Evolutionary conservation across 169 alveolate genomes (phyloP), one percentile per base, ranked within the genome.

Genomic region (Hammondia hammondi): DNA sequence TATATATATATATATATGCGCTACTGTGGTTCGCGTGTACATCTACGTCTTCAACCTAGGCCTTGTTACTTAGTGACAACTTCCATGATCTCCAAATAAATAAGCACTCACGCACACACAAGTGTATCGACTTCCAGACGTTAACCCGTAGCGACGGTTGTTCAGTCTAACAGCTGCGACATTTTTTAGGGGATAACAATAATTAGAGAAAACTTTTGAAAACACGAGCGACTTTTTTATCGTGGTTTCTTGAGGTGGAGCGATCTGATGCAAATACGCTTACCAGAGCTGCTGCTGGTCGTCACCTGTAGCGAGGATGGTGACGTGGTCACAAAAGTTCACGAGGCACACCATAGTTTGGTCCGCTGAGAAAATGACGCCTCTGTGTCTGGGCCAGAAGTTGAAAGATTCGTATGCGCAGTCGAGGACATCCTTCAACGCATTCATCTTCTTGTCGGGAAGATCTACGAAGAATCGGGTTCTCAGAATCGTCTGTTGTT

Each of bases 321-420:
- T 82, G n/a, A 82, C 70, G 90, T 82, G 90, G 71, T 82, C 90
- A 17, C 37, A 45, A 43, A 82, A 82, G 70, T 82, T 82, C 71
- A 82, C 90, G 19, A 82, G 43, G 43, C 90, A 82, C 71, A 82
- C 90, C 90, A 82, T 46, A 5, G 90, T 82, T 70, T 82, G 90
- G 2, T 82, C 90, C n/a, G 90, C 70, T 21, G 90, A 82, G 70
- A 82, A 82, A 43, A 82, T 82, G 1, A 82, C 90, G 37, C 90
- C 90, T 35, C 90, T 35, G 70, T 82, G 90, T 43, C 90, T 45
- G 32, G 90, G 90, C 90, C 90, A 82, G 90, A 82, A 82, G 90
- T 82, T 46, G 70, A 82, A 82, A 43, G 90, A 21, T 48, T 82
- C 70, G 70, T 82, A 82, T 67, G 71, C 39, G 70, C 90, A 43